These are phyloP conservation scores for Mycena vitilis DNA, from an alignment of 768 basidiomycete species.

Conservation along the genomic window DNA sequence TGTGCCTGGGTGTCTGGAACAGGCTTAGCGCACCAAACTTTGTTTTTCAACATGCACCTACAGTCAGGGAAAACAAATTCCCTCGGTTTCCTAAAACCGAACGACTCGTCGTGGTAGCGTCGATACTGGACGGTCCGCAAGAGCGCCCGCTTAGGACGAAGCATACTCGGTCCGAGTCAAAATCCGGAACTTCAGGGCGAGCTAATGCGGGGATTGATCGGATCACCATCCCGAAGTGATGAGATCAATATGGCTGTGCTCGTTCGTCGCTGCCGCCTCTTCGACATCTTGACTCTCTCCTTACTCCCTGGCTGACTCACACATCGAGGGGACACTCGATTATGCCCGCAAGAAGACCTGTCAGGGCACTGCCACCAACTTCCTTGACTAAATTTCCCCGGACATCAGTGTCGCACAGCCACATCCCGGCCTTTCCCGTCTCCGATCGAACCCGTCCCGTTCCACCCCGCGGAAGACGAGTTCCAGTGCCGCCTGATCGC, in stretches of 20 bases:
- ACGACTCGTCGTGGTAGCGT: constrained; percentile 82
- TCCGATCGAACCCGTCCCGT: too few species aligned
- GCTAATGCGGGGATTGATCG: not conserved
- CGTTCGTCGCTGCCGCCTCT: not conserved
- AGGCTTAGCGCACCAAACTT: not conserved
- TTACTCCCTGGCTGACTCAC: not conserved
- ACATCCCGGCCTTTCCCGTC: too few species aligned
- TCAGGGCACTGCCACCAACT: too few species aligned
- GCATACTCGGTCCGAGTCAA: not conserved
- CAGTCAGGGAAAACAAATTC: constrained; percentile 79
- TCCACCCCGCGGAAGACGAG: too few species aligned
- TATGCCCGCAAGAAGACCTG: too few species aligned
- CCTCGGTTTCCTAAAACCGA: constrained; percentile 76
- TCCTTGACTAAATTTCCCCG: too few species aligned
- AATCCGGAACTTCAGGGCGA: not conserved
- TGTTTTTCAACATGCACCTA: constrained; percentile 48
- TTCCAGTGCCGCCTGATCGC: too few species aligned
- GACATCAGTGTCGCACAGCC: too few species aligned
- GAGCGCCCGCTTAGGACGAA: not conserved
- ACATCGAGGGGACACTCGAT: too few species aligned
- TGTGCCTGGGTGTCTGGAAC: constrained; percentile 30
- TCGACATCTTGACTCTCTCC: not conserved
- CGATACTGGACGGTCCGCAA: constrained; percentile 29
- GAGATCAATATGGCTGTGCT: not conserved
- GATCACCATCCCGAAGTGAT: too few species aligned